These are phyloP conservation scores for Knufia petricola DNA, from an alignment of 2,329 filamentous ascomycete species.

Conservation along the genomic window DNA sequence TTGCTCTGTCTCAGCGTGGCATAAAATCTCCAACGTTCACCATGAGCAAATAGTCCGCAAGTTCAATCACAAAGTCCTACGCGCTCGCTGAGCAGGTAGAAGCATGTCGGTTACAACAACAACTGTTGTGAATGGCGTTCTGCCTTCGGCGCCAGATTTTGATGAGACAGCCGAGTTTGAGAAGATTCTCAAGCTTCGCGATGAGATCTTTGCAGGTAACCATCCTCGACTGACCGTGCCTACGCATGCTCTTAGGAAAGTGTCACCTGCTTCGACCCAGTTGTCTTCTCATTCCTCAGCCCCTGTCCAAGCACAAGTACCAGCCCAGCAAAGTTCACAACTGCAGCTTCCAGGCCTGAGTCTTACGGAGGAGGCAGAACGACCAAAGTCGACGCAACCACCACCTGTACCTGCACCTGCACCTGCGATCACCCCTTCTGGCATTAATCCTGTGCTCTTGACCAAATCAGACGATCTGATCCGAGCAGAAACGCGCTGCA, in stretches of 20 bases:
- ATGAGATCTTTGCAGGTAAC: slow-evolving; percentile 68
- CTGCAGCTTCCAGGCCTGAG: slow-evolving; percentile 20
- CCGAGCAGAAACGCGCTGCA: slow-evolving; percentile 72
- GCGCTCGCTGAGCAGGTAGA: slow-evolving; percentile 11
- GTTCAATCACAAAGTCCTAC: background rate
- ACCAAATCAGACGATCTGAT: slow-evolving; percentile 79
- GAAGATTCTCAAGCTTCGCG: slow-evolving; percentile 70
- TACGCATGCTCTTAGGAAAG: slow-evolving; percentile 40
- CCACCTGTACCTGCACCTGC: slow-evolving; percentile 19
- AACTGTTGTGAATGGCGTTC: slow-evolving; percentile 23
- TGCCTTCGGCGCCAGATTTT: slow-evolving; percentile 26
- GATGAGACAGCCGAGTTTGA: slow-evolving; percentile 61
- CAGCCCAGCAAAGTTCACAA: slow-evolving; percentile 18
- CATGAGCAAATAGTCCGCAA: slow-evolving; percentile 3
- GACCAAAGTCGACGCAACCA: slow-evolving; percentile 15
- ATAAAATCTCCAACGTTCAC: background rate
- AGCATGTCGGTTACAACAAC: slow-evolving; percentile 19
- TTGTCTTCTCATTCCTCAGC: slow-evolving; percentile 16
- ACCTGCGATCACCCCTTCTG: slow-evolving; percentile 43
- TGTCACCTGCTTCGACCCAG: slow-evolving; percentile 25
- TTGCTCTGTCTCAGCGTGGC: background rate
- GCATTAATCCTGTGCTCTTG: slow-evolving; percentile 73
- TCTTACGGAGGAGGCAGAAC: slow-evolving; percentile 20
- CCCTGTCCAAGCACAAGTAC: slow-evolving; percentile 23
- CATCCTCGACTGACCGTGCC: slow-evolving; percentile 49